Evolutionary conservation across 2,329 filamentous ascomycete genomes (phyloP).

Genomic region (Camillea tinctor): DNA sequence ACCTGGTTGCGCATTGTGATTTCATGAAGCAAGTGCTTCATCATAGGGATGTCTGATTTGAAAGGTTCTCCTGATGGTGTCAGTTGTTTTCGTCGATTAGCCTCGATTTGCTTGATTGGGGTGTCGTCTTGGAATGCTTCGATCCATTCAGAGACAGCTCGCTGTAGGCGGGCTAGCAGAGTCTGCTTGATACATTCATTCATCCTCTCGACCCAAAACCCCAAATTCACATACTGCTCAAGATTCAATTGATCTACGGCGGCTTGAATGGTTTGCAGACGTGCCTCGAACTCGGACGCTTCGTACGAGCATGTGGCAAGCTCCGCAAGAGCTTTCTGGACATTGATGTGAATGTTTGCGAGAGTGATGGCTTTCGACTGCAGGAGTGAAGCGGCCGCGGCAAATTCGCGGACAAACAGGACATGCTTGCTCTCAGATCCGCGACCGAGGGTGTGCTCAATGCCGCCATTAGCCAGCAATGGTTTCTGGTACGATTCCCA

Average conservation of each 20-base stretch:
- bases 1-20: conserved; percentile 98
- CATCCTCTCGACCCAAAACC: conserved; percentile 83
- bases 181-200: conserved; percentile 82
- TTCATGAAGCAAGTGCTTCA: conserved; percentile 79
- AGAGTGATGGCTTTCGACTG: conserved; percentile 84
- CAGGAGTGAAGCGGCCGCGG: conserved; percentile 78
- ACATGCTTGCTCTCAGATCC: conserved; percentile 88
- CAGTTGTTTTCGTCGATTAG: conserved; percentile 52
- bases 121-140: conserved; percentile 70
- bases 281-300: conserved; percentile 72
- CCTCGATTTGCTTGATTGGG: conserved; percentile 41
- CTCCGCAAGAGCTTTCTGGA: conserved; percentile 79
- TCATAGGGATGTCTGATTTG: conserved; percentile 57
- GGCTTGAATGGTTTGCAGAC: conserved; percentile 82
- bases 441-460: conserved; percentile 52
- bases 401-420: conserved; percentile 93
- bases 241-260: conserved; percentile 95
- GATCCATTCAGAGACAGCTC: conserved; percentile 85
- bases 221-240: conserved; percentile 92
- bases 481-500: conserved; percentile 82
- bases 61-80: conserved; percentile 42
- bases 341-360: conserved; percentile 72
- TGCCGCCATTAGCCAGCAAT: conserved; percentile 56
- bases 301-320: conserved; percentile 84
- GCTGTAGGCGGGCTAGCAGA: conserved; percentile 77